Percentiles rank a stretch among this genome's conserved stretches.
Conservation (phyloP, 768 basidiomycete species). For the Hygrophorus pudorinus region DNA sequence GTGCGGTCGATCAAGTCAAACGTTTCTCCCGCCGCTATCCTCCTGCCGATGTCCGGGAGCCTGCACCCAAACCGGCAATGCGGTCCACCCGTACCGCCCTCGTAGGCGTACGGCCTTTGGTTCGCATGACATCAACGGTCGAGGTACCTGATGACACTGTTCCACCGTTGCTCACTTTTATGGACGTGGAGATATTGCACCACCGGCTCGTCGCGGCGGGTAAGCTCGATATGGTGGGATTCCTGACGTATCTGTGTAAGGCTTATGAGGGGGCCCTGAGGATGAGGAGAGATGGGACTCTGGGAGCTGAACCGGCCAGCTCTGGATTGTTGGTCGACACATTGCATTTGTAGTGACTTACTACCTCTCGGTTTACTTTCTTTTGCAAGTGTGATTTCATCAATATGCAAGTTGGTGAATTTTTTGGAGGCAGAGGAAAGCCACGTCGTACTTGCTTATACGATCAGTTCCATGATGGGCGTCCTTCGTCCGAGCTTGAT, state of each 20-base stretch:
- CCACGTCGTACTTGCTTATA: no score
- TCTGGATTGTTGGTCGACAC: no score
- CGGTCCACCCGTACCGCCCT: constrained; percentile 54
- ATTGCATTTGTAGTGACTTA: no score
- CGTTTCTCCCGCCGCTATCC: constrained; percentile 59
- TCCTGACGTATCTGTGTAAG: constrained; percentile 64
- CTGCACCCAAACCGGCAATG: constrained; percentile 33
- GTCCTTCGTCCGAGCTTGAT: no score
- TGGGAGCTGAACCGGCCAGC: constrained; percentile 18
- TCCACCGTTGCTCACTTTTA: constrained; percentile 69
- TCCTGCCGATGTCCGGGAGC: constrained; percentile 35
- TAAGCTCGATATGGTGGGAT: constrained; percentile 42
- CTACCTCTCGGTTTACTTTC: no score
- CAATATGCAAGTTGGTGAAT: no score
- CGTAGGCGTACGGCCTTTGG: constrained; percentile 47
- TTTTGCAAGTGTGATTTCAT: no score
- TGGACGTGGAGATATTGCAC: constrained; percentile 73
- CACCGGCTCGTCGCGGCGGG: constrained; percentile 47
- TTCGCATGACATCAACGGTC: constrained; percentile 51
- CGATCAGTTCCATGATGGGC: no score
- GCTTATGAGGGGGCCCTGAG: constrained; percentile 64
- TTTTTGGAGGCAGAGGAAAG: no score
- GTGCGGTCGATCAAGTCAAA: constrained; percentile 47
- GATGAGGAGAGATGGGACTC: constrained; percentile 42
- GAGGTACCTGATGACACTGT: constrained; percentile 69